Base-by-base conservation (phyloP, 306 rosid species). In the Datisca glomerata region DNA sequence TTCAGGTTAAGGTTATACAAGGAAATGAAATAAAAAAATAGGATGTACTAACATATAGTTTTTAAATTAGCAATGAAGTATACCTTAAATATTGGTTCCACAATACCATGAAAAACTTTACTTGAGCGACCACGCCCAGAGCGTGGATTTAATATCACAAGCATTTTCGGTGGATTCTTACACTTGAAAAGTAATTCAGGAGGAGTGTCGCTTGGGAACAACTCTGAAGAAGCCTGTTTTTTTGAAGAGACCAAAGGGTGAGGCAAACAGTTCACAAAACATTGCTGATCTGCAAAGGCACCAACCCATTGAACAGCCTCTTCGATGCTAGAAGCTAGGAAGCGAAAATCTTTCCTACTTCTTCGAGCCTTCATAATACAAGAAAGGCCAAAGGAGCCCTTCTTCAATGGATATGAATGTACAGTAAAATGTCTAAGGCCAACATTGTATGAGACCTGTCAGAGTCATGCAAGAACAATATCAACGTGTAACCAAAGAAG, bases 231-330 rank as follows among this genome's bases (percentile, higher is more conserved):
- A 21, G 93, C 93, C 58, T 89, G 95, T 84, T 84, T 89, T 74
- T 89, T 89, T 6, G 93, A 84, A 46, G 95, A 84, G 48, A 67
- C 59, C 73, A 80, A 72, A 15, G 98, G 98, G 53, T 89, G 98
- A 41, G 98, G 98, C 56, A 89, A 80, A 71, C 93, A 84, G 65
- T 89, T 80, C 49, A 89, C 67, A 4, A 66, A 80, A 62, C 98
- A 89, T 29, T 84, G 91, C 61, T 89, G 98, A 68, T 89, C 98
- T 10, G 98, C 98, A 78, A 84, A 78, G 37, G 86, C 95, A 27
- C 86, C 93, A 66, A 89, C 93, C 98, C 98, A 89, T 34, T 75
- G 93, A 66, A 89, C 51, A 34, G 98, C 98, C 65, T 89, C 98
- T 43, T 89, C 98, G 18, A 64, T 31, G 24, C 57, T 80, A 59